A percentile compares a stretch with the other conserved stretches of the same genome.
Conservation (phyloP, 2,329 filamentous ascomycete species). For the Chlorencoelia australis region DNA sequence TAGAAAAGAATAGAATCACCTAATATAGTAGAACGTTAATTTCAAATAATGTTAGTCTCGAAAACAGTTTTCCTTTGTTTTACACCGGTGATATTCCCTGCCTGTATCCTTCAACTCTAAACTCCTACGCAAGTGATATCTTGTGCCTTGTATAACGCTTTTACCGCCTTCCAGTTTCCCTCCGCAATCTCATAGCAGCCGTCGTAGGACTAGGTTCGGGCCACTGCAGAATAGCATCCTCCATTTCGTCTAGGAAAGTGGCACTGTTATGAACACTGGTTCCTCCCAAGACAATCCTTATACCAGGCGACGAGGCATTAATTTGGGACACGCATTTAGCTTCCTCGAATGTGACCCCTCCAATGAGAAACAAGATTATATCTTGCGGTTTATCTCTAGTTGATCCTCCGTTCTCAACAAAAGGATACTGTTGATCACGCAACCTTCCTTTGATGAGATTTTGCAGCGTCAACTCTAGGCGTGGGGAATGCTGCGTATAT, state of each 20-base stretch:
- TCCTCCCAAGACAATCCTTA: slow-evolving; percentile 81
- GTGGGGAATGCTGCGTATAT: slow-evolving; percentile 92
- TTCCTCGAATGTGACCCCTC: slow-evolving; percentile 91
- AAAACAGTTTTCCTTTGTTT: neutral
- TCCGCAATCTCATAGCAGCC: slow-evolving; percentile 26
- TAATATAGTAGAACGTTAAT: no score
- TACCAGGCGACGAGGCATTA: slow-evolving; percentile 80
- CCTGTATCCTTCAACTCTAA: no score
- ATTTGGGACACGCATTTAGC: slow-evolving; percentile 93
- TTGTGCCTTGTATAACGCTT: no score
- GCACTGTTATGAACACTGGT: slow-evolving; percentile 81
- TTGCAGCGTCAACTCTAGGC: slow-evolving; percentile 78
- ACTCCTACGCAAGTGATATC: no score
- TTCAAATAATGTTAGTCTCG: no score
- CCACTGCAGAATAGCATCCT: slow-evolving; percentile 81
- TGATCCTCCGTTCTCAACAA: slow-evolving; percentile 76
- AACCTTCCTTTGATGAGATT: slow-evolving; percentile 87
- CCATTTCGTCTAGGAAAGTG: slow-evolving; percentile 83
- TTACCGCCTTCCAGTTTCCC: slow-evolving; percentile 25
- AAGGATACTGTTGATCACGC: slow-evolving; percentile 81
- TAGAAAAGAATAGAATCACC: no score
- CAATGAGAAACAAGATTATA: slow-evolving; percentile 88
- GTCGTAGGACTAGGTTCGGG: slow-evolving; percentile 46
- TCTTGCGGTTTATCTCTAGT: slow-evolving; percentile 96
- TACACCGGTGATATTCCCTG: neutral